phyloP scores from a whole-genome alignment of 805 yeast genomes.

The Saturnispora sekii region DNA sequence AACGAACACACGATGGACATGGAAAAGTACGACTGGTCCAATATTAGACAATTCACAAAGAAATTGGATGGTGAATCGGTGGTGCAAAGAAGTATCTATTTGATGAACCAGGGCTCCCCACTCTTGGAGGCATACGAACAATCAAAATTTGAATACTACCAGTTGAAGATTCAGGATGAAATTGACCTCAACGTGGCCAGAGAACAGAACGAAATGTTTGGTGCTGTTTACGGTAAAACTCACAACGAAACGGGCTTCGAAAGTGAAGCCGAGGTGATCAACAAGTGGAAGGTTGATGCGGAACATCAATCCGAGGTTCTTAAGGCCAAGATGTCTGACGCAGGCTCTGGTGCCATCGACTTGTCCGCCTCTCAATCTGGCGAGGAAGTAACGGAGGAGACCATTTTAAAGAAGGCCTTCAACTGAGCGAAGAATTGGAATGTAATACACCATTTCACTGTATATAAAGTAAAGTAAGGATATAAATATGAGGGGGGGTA shows the following conservation, averaged over 20 bases:
- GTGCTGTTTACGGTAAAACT: slow-evolving; percentile 59
- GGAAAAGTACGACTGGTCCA: slow-evolving; percentile 60
- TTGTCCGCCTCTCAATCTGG: slow-evolving; percentile 18
- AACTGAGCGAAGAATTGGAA: neutral
- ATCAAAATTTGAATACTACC: slow-evolving; percentile 83
- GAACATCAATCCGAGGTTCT: slow-evolving; percentile 47
- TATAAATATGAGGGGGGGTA: no score
- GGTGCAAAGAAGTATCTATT: slow-evolving; percentile 60
- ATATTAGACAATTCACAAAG: slow-evolving; percentile 59
- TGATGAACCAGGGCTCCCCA: slow-evolving; percentile 31
- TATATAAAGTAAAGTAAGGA: no score
- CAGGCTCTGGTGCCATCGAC: slow-evolving; percentile 19
- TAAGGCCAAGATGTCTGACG: slow-evolving; percentile 33
- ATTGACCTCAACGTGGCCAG: slow-evolving; percentile 56
- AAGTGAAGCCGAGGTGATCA: slow-evolving; percentile 61
- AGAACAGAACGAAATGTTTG: slow-evolving; percentile 83
- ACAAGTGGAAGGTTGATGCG: slow-evolving; percentile 68
- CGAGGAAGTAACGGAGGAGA: slow-evolving; percentile 19
- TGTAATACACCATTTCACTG: no score
- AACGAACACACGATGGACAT: slow-evolving; percentile 49
- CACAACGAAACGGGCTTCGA: slow-evolving; percentile 58
- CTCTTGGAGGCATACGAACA: slow-evolving; percentile 68
- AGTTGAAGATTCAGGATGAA: slow-evolving; percentile 76
- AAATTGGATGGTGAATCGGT: slow-evolving; percentile 86
- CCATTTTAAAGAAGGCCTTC: slow-evolving; percentile 12